Evolutionary conservation across 2,329 filamentous ascomycete genomes (phyloP), one percentile per base, ranked within the genome.

Genomic region (Sporothrix brunneoviolacea): DNA sequence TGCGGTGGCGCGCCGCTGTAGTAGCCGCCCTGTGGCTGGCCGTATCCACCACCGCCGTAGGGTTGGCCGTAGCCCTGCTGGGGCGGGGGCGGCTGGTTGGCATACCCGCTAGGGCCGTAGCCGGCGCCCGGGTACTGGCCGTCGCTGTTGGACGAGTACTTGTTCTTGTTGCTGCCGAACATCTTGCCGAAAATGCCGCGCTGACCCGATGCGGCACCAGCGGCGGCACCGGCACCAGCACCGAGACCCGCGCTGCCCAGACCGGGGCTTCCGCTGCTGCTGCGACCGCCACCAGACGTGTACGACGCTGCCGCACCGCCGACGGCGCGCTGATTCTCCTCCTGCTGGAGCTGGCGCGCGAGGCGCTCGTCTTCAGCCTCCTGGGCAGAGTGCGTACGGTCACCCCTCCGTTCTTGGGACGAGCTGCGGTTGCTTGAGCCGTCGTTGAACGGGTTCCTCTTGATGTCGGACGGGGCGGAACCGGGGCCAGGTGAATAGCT

Each of bases 281-380:
- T 9, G 16, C 32, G 16, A 9, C 19, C 42, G 36, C 39, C 43
- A 46, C 59, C 59, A 18, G 40, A 16, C 66, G 62, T 56, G 54
- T 68, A 70, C 52, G 66, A 66, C 8, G 63, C 53, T 8, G 69
- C 62, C 8, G 67, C 63, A 24, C 62, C 57, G 42, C 64, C 58
- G 45, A 47, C 16, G 3, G 42, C 39, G 4, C 80, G 78, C 6
- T 81, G 80, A 56, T 95, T 77, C 66, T 95, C 90, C 66, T 95
- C 87, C 39, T 86, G 86, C 65, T 95, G 91, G 37, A 95, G 72
- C 62, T 82, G 79, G 36, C 86, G 77, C 8, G 91, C 90, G 9
- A 91, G 71, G 22, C 76, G 76, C 53, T 86, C 88, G 63, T 94
- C 89, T 41, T 85, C 82, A 52, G 79, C 79, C 45, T 67, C 59